Base-by-base conservation (phyloP, 2,329 filamentous ascomycete species). In the Dactylonectria estremocensis region DNA sequence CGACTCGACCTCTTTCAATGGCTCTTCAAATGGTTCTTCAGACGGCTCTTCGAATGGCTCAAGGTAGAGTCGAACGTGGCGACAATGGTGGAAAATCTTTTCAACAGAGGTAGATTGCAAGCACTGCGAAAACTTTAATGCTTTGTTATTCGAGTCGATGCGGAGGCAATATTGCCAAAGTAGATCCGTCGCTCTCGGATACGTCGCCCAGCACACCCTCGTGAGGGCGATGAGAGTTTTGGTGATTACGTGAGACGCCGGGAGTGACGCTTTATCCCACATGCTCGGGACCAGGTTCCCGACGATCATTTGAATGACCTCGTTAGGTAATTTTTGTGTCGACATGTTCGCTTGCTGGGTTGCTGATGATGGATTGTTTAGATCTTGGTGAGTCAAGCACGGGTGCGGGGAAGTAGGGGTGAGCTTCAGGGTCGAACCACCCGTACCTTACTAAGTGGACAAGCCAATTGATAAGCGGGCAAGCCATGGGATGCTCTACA, bases 301-400 rank as follows among this genome's bases (percentile, higher is more conserved):
- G 2, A 73, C 9, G 2, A 74, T 60, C 8, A 67, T 24, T 1
- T 74, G 2, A 1, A 74, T 14, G 7, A 74, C 3, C 16, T 74
- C 72, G 1, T 35, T 3, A 3, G 70, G 68, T 13, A 67, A 22
- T 8, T 8, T 37, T 43, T 43, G 40, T n/a, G 40, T n/a, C 16
- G 40, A 8, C 40, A 43, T 43, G 3, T 18, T 43, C 24, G 14
- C 8, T 43, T 8, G 40, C 8, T 8, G 40, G 14, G 40, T n/a
- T 43, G 16, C 8, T n/a, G 14, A n/a, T 6, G 40, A n/a, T 43
- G 40, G 8, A 7, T 43, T 43, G 40, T 16, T n/a, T 9, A 43
- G n/a, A n/a, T n/a, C 40, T 43, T 14, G 35, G 10, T 14, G 35
- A 37, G 35, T 11, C 3, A 14, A 10, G 35, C 3, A n/a, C 40